phyloP scores from a whole-genome alignment of 2,329 filamentous ascomycete genomes.

The Botrytis fabae region DNA sequence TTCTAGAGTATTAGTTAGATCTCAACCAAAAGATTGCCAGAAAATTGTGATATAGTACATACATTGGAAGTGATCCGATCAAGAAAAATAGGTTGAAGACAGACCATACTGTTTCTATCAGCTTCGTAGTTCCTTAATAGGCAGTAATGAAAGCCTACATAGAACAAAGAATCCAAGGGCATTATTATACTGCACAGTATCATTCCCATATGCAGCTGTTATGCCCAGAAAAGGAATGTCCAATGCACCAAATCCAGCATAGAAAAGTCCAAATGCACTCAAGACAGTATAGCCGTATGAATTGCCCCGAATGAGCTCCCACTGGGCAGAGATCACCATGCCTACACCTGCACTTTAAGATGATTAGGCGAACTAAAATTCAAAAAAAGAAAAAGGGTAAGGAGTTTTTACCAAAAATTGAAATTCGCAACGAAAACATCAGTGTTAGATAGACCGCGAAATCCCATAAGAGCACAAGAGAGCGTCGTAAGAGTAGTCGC shows the following conservation, averaged over 20 bases:
- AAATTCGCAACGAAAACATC: constrained; percentile 52
- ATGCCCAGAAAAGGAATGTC: constrained; percentile 50
- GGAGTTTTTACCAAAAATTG: neutral
- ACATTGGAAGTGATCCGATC: constrained; percentile 46
- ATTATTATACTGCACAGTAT: constrained; percentile 2
- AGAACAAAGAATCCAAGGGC: constrained; percentile 5
- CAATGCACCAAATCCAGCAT: constrained; percentile 51
- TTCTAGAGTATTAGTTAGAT: constrained; percentile 29
- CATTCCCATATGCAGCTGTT: constrained; percentile 27
- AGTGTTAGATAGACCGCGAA: constrained; percentile 50
- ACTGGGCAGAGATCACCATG: constrained; percentile 55
- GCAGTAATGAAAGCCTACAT: neutral
- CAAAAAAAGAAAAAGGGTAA: too few species aligned
- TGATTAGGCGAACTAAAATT: neutral
- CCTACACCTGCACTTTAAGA: constrained; percentile 50
- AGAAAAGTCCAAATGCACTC: constrained; percentile 55
- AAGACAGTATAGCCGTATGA: constrained; percentile 55
- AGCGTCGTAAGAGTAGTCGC: constrained; percentile 55
- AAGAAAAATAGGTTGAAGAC: constrained; percentile 41
- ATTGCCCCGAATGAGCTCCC: constrained; percentile 55
- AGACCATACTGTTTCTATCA: neutral
- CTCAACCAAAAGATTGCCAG: neutral
- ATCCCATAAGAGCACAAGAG: constrained; percentile 56
- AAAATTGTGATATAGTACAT: neutral
- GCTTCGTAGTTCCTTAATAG: neutral